Evolutionary conservation across 139 green algal genomes (phyloP).

Genomic region (Micractinium conductrix): DNA sequence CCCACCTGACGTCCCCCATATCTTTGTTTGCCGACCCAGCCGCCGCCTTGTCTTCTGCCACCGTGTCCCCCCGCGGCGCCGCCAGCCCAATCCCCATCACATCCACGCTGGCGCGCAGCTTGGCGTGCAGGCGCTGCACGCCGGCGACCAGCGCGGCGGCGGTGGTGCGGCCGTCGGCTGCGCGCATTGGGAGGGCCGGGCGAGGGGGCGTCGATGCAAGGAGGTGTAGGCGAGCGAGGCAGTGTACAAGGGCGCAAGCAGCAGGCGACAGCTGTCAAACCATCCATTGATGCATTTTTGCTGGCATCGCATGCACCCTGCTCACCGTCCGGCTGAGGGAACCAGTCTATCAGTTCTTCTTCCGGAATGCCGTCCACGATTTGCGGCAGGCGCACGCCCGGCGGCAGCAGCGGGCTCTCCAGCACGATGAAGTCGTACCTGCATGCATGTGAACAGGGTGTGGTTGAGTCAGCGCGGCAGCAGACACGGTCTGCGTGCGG

Average conservation of each 20-base stretch:
- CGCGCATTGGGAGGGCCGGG: background rate
- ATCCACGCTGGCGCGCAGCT: constrained; percentile 63
- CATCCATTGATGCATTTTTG: too few species aligned
- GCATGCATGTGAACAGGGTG: too few species aligned
- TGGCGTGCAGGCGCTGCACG: constrained; percentile 61
- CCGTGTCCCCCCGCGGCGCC: constrained; percentile 47
- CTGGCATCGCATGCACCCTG: too few species aligned
- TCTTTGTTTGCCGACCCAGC: constrained; percentile 42
- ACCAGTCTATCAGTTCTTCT: constrained; percentile 23
- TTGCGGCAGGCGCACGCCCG: constrained; percentile 29
- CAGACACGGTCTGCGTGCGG: too few species aligned
- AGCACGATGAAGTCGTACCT: constrained; percentile 78
- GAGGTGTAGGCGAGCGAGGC: too few species aligned
- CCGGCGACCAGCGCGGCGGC: constrained; percentile 19
- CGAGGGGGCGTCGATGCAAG: too few species aligned
- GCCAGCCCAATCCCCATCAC: constrained; percentile 72
- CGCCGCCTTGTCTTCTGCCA: constrained; percentile 53
- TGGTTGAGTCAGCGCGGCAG: too few species aligned
- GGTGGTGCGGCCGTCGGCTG: constrained; percentile 3
- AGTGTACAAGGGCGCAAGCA: too few species aligned
- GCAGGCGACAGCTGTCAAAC: too few species aligned
- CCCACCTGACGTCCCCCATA: constrained; percentile 71
- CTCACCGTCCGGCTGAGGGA: background rate
- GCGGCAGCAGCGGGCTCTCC: constrained; percentile 45
- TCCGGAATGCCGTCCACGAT: constrained; percentile 33